Conservation (phyloP, 164 flowering plant species). For the Tetracentron sinense region DNA sequence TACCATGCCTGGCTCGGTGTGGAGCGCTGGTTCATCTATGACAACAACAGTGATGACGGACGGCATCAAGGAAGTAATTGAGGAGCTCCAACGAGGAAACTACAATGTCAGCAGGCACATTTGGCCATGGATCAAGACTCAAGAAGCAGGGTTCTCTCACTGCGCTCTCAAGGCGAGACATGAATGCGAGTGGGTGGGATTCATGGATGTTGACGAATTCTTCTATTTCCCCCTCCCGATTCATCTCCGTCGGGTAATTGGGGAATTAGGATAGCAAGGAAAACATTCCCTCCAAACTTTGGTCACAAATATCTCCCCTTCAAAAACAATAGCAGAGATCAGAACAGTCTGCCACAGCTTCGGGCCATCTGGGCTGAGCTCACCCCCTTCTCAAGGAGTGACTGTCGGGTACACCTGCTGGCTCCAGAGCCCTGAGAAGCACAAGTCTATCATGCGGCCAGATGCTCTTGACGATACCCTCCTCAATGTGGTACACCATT, state of each 20-base stretch:
- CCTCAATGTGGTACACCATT: no score
- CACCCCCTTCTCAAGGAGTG: conserved; percentile 57
- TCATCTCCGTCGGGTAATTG: conserved; percentile 9
- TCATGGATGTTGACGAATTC: conserved; percentile 88
- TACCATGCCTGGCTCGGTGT: conserved; percentile 88
- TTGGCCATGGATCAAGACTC: conserved; percentile 98
- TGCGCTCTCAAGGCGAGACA: conserved; percentile 53
- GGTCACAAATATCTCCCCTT: conserved; percentile 43
- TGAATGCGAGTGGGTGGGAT: conserved; percentile 79
- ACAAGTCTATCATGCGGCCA: conserved; percentile 73
- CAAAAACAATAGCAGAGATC: conserved; percentile 52
- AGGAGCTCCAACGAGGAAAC: conserved; percentile 37
- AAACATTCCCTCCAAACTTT: conserved; percentile 37
- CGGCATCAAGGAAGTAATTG: conserved; percentile 40
- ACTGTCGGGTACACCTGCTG: conserved; percentile 82
- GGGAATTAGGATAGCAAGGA: conserved; percentile 24
- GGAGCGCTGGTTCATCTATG: conserved; percentile 80
- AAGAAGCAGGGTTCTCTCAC: no score
- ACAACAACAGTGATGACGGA: no score
- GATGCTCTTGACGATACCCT: conserved; percentile 52
- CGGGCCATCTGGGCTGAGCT: conserved; percentile 81
- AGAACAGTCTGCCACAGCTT: conserved; percentile 81
- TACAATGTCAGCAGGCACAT: conserved; percentile 64
- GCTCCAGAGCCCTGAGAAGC: no score
- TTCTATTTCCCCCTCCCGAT: conserved; percentile 56